A percentile compares a stretch with the other conserved stretches of the same genome.
phyloP scores from a whole-genome alignment of 1,284 basidiomycete genomes.

The Peniophora sp. region DNA sequence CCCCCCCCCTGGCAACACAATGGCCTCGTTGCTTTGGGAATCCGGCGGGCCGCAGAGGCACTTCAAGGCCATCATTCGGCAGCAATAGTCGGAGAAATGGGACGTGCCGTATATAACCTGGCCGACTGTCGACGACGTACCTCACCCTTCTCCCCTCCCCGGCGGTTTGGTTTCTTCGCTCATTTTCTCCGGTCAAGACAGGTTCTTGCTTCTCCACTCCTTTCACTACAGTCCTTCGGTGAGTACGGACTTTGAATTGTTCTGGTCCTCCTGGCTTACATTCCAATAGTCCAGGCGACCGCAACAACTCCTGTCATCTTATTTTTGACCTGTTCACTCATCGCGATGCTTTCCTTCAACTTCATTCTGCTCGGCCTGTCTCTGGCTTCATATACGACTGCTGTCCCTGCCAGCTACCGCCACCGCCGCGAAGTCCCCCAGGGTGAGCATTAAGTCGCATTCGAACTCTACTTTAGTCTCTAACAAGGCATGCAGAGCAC shows the following conservation, averaged over 20 bases:
- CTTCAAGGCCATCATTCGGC: too few relatives aligned
- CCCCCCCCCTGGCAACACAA: too few relatives aligned
- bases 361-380: slow-evolving; percentile 29
- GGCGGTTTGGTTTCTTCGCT: slow-evolving; percentile 19
- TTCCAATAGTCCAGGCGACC: not conserved
- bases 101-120: not conserved
- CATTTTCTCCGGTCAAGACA: slow-evolving; percentile 40
- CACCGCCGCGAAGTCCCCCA: slow-evolving; percentile 53
- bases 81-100: not conserved
- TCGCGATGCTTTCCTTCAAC: slow-evolving; percentile 36
- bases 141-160: not conserved
- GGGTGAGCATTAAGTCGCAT: slow-evolving; percentile 27
- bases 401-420: slow-evolving; percentile 33
- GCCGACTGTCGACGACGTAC: not conserved
- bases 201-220: slow-evolving; percentile 36
- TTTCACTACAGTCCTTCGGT: slow-evolving; percentile 17
- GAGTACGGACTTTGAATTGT: slow-evolving; percentile 12
- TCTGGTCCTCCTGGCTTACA: slow-evolving; percentile 10
- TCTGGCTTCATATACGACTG: slow-evolving; percentile 27
- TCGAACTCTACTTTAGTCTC: not conserved
- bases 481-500: slow-evolving; percentile 41
- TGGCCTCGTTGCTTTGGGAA: too few relatives aligned
- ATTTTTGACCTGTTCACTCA: slow-evolving; percentile 5
- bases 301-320: too few relatives aligned
- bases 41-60: too few relatives aligned